Base-by-base conservation (phyloP, 2,329 filamentous ascomycete genomes). In the Ceratocystiopsis sp. region DNA sequence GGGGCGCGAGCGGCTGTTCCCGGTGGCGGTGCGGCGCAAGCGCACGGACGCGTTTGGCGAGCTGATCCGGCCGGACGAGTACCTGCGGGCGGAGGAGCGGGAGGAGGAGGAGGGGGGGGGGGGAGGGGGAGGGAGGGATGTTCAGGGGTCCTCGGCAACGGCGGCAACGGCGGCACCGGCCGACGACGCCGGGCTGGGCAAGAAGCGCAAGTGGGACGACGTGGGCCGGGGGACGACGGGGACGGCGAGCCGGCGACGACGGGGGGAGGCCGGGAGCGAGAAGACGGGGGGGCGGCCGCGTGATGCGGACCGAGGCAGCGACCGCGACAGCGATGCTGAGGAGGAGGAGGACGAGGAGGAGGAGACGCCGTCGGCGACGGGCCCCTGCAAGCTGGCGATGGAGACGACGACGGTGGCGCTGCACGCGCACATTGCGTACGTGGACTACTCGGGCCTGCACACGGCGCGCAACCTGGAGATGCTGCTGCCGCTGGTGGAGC, bases 171-270 rank as follows among this genome's bases (percentile, higher is more conserved):
- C 17, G 37, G 14, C 35, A 13, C 17, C 18, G n/a, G 17, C 68
- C 25, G 61, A 63, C 32, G 68, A 80, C 49, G 74, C 75, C 42
- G 73, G 73, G 38, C 70, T 94, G 17, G 91, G 89, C 16, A 87
- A 89, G 64, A 98, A 98, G 62, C 75, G 91, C 47, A 93, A 85
- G 59, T 96, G 89, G 85, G 84, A 89, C 50, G 85, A 93, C 47
- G 63, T 74, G 18, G 68, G 64, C 3, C 64, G 11, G 12, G 16
- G 13, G 3, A 15, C 32, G 17, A 10, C 37, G 29, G 35, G 21
- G 34, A 36, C 18, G 18, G 21, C 35, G 19, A 84, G 57, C 73
- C 38, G 21, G 35, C 25, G 17, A 17, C 21, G 38, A 19, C 11
- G 35, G 56, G 32, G 32, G 11, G 32, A 3, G 11, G 29, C 29